Conservation (phyloP, 176 grass and related monocot genomes). For the Zoysia japonica region DNA sequence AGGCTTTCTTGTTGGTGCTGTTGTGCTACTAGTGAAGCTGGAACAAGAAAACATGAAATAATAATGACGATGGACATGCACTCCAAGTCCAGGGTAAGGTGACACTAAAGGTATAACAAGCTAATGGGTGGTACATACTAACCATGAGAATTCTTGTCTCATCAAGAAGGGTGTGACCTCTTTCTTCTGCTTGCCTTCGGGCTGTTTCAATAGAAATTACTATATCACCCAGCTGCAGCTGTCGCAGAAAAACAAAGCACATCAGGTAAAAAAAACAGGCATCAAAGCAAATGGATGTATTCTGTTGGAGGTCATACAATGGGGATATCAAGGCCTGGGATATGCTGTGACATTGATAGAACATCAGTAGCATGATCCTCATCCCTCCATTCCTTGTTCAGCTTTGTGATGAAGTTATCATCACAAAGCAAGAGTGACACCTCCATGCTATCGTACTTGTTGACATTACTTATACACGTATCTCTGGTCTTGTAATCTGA, state of each 20-base stretch:
- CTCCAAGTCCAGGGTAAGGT: background rate
- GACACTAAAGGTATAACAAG: background rate
- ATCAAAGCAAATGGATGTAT: background rate
- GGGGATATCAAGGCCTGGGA: conserved; percentile 67
- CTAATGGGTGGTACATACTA: conserved; percentile 28
- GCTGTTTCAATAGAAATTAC: conserved; percentile 89
- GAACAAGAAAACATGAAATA: conserved; percentile 12
- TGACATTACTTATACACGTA: conserved; percentile 51
- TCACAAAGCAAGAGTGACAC: conserved; percentile 75
- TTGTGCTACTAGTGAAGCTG: background rate
- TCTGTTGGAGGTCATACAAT: conserved; percentile 50
- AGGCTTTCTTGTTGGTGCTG: too few species aligned
- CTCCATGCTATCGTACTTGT: conserved; percentile 64
- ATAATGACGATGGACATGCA: background rate
- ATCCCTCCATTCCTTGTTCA: conserved; percentile 91
- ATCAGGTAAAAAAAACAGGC: background rate
- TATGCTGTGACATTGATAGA: conserved; percentile 86
- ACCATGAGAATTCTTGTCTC: conserved; percentile 96
- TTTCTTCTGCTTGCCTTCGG: conserved; percentile 72
- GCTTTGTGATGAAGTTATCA: conserved; percentile 68
- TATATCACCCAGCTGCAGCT: conserved; percentile 85
- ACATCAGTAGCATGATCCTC: conserved; percentile 75
- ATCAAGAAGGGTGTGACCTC: conserved; percentile 71
- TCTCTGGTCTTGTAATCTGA: conserved; percentile 75
- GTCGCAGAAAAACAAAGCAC: conserved; percentile 38